Conservation (phyloP, 352 stramenopile species). For the Phytophthora pseudosyringae region DNA sequence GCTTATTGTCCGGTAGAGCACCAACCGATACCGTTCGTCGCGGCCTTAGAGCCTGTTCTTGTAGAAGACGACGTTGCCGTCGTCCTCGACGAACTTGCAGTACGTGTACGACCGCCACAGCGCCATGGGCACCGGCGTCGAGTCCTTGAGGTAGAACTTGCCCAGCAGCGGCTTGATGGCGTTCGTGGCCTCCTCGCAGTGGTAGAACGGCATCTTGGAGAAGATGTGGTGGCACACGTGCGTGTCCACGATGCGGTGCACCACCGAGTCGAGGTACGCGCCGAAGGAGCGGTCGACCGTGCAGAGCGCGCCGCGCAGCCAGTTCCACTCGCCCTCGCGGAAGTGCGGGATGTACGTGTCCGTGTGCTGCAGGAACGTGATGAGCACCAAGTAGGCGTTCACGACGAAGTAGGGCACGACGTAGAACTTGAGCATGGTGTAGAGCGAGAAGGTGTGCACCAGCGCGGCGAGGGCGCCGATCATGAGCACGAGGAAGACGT, state of each 20-base stretch:
- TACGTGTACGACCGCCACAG: constrained; percentile 93
- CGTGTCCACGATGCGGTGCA: constrained; percentile 98
- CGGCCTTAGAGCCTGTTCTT: constrained; percentile 66
- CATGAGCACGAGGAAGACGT: constrained; percentile 86
- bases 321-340: constrained; percentile 94
- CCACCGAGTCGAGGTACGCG: constrained; percentile 94
- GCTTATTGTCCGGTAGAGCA: not conserved
- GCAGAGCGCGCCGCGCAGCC: constrained; percentile 95
- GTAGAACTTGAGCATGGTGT: constrained; percentile 94
- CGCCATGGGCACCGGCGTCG: constrained; percentile 86
- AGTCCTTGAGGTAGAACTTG: constrained; percentile 97
- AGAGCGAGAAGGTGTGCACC: constrained; percentile 71
- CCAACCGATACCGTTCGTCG: constrained; percentile 1
- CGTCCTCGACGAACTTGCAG: constrained; percentile 96
- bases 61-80: constrained; percentile 93
- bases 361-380: constrained; percentile 98
- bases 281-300: constrained; percentile 98
- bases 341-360: constrained; percentile 98
- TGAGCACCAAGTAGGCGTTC: constrained; percentile 97
- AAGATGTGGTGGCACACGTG: constrained; percentile 99
- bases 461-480: constrained; percentile 65
- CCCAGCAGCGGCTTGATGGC: constrained; percentile 93
- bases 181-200: constrained; percentile 95
- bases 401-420: constrained; percentile 95
- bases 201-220: constrained; percentile 99